phyloP scores from a whole-genome alignment of 2,329 filamentous ascomycete genomes.

The Aureobasidium sp. region DNA sequence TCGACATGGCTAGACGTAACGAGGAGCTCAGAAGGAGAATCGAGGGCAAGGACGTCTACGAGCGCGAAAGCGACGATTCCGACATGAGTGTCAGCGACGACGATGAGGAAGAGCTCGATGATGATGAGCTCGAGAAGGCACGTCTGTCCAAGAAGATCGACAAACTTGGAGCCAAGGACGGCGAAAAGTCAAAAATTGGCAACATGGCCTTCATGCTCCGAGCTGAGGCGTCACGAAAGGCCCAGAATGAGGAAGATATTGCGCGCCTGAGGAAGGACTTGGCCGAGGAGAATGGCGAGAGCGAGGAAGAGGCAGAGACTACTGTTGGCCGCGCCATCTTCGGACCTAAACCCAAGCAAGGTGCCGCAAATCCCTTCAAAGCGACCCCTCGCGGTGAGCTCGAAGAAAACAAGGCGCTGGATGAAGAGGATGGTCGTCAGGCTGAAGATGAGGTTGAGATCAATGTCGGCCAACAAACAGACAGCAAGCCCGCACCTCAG shows the following conservation, averaged over 20 bases:
- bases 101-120: slow-evolving; percentile 59
- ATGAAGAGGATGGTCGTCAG: slow-evolving; percentile 29
- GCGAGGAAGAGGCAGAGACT: slow-evolving; percentile 46
- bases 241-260: slow-evolving; percentile 69
- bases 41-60: slow-evolving; percentile 59
- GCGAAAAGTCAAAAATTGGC: slow-evolving; percentile 55
- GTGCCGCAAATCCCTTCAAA: slow-evolving; percentile 26
- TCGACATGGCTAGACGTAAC: slow-evolving; percentile 73
- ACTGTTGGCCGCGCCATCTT: slow-evolving; percentile 66
- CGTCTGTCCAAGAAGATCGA: slow-evolving; percentile 33
- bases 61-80: slow-evolving; percentile 28
- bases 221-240: slow-evolving; percentile 70
- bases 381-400: slow-evolving; percentile 45
- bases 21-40: slow-evolving; percentile 76
- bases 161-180: slow-evolving; percentile 32
- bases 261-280: slow-evolving; percentile 59
- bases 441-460: slow-evolving; percentile 30
- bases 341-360: slow-evolving; percentile 44
- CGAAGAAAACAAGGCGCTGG: slow-evolving; percentile 52
- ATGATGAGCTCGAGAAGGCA: slow-evolving; percentile 34
- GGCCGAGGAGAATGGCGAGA: slow-evolving; percentile 52
- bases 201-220: slow-evolving; percentile 93
- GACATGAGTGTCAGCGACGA: slow-evolving; percentile 45
- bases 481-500: slow-evolving; percentile 19
- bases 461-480: slow-evolving; percentile 27